Evolutionary conservation across 768 basidiomycete genomes (phyloP), one percentile per base, ranked within the genome.

Genomic region (Termitomyces sp.): DNA sequence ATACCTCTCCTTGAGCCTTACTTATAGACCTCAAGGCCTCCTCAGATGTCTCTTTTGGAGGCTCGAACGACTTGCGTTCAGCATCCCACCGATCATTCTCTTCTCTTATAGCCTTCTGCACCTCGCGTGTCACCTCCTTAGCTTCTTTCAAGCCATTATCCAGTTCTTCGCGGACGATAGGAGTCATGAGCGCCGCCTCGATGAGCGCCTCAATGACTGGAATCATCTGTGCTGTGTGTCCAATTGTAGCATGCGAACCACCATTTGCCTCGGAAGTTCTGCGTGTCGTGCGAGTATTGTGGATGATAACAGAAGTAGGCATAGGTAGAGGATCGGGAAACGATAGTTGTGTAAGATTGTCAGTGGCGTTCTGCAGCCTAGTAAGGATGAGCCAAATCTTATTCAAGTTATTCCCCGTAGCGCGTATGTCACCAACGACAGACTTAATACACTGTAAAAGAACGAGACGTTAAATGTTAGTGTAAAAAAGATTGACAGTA

Each of bases 121-220:
- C 78, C 9, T 80, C 78, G 52, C 77, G 81, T 14, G 65, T 61
- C 10, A 73, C 67, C 52, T 88, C 85, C 66, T 82, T 90, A 38
- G 71, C 77, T 28, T 83, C 79, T 62, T 80, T 77, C 0, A 71
- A 58, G 6, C 85, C 86, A 5, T 72, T 73, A 10, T 90, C 90
- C 16, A 93, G 70, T 55, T 85, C 87, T 32, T 81, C 77, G 13
- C 82, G 80, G 22, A 88, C 70, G 18, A 66, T 63, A 46, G 75
- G 70, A 8, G 84, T 77, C 28, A 77, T 68, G 18, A 84, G 62
- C 2, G 74, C 77, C 7, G 70, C 69, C 40, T 87, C 76, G 14
- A 88, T 77, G n/a, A 93, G 73, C 4, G 81, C 78, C 7, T 77
- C 60, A 30, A 92, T 65, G 22, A 88, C 77, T 16, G 90, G 89